Conservation (phyloP, 768 basidiomycete species). For the Suillus lakei region DNA sequence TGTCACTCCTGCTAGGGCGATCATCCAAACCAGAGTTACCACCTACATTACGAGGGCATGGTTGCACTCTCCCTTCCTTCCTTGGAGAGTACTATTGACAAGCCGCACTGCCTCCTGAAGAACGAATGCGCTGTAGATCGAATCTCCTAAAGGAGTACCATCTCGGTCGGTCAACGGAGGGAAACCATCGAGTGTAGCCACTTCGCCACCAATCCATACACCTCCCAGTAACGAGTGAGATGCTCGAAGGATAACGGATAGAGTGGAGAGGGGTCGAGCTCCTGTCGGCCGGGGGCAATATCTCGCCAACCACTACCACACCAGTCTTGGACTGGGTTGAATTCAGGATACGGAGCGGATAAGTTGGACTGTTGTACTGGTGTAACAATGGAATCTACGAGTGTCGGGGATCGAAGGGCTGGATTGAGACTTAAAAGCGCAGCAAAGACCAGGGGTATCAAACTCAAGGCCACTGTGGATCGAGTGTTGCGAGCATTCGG, state of each 20-base stretch:
- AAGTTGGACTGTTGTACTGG: slow-evolving; percentile 56
- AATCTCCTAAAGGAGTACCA: slow-evolving; percentile 66
- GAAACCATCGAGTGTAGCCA: slow-evolving; percentile 46
- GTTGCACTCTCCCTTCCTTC: slow-evolving; percentile 41
- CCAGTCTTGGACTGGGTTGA: slow-evolving; percentile 78
- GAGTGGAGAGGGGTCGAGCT: slow-evolving; percentile 46
- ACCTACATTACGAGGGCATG: slow-evolving; percentile 77
- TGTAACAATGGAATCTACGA: slow-evolving; percentile 55
- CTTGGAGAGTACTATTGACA: slow-evolving; percentile 54
- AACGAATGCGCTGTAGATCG: slow-evolving; percentile 83
- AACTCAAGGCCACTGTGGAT: slow-evolving; percentile 1
- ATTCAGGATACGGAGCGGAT: slow-evolving; percentile 68
- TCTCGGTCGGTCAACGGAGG: slow-evolving; percentile 53
- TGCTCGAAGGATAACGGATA: slow-evolving; percentile 62
- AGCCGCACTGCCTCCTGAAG: slow-evolving; percentile 86
- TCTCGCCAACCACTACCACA: slow-evolving; percentile 81
- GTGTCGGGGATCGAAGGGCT: slow-evolving; percentile 55
- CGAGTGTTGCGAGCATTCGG: background rate
- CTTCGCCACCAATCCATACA: slow-evolving; percentile 73
- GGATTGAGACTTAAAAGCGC: slow-evolving; percentile 43
- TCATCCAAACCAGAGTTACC: background rate
- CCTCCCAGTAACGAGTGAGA: slow-evolving; percentile 73
- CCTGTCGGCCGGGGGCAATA: slow-evolving; percentile 44
- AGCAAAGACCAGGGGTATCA: slow-evolving; percentile 34
- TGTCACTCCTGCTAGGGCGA: slow-evolving; percentile 14